Percentiles rank a stretch among this genome's conserved stretches.
Conservation (phyloP, 768 basidiomycete genomes). For the Imleria badia region DNA sequence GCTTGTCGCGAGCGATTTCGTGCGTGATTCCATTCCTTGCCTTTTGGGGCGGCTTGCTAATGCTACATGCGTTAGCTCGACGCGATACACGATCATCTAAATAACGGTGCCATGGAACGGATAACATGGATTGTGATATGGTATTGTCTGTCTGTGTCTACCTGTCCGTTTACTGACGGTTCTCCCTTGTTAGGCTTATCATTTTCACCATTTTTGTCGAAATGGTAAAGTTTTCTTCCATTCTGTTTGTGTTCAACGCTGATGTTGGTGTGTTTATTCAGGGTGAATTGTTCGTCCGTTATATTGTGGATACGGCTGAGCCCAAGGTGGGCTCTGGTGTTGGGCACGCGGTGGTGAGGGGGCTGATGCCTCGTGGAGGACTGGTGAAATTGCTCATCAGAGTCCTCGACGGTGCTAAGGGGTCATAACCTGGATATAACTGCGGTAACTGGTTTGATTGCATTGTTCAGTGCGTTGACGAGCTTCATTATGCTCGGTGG, state of each 20-base stretch:
- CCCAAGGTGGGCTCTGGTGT: slow-evolving; percentile 1
- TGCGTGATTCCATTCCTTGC: slow-evolving; percentile 39
- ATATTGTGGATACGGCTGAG: slow-evolving; percentile 52
- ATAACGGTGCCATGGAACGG: slow-evolving; percentile 85
- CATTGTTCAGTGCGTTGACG: neutral
- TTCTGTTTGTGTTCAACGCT: too few species aligned
- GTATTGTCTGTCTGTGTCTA: slow-evolving; percentile 43
- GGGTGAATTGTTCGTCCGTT: slow-evolving; percentile 83
- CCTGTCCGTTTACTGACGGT: slow-evolving; percentile 36
- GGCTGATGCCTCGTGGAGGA: slow-evolving; percentile 26
- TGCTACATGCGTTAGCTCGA: slow-evolving; percentile 56
- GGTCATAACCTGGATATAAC: neutral
- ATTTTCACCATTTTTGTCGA: slow-evolving; percentile 89
- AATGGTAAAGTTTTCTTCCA: slow-evolving; percentile 46
- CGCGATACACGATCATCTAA: slow-evolving; percentile 91
- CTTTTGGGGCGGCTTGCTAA: neutral
- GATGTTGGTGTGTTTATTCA: slow-evolving; percentile 21
- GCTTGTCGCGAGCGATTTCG: slow-evolving; percentile 84
- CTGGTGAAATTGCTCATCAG: slow-evolving; percentile 21
- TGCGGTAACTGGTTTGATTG: neutral
- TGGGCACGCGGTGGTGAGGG: slow-evolving; percentile 3
- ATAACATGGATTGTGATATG: slow-evolving; percentile 83
- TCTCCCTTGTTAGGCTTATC: slow-evolving; percentile 64
- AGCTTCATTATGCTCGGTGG: neutral
- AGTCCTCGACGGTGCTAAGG: slow-evolving; percentile 17